Conservation (phyloP, 768 basidiomycete genomes). For the Psilocybe cubensis region DNA sequence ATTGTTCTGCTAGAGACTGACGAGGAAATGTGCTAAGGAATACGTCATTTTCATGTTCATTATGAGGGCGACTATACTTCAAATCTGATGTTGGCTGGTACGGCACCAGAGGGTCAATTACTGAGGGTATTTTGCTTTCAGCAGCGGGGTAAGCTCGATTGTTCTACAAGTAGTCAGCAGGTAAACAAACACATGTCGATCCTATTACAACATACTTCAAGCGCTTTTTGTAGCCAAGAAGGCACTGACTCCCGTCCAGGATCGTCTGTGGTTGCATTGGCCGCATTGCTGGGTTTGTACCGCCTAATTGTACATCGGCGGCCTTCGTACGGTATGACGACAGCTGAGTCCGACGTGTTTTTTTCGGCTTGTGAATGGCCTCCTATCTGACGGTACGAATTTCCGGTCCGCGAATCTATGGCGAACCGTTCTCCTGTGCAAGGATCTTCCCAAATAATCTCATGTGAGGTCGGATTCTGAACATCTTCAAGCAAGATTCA, state of each 20-base stretch:
- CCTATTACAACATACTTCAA: slow-evolving; percentile 44
- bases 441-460: slow-evolving; percentile 67
- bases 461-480: slow-evolving; percentile 30
- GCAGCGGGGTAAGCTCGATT: slow-evolving; percentile 57
- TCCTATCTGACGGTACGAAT: slow-evolving; percentile 50
- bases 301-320: slow-evolving; percentile 30
- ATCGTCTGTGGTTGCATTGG: slow-evolving; percentile 3
- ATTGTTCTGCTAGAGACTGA: slow-evolving; percentile 13
- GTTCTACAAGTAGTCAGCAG: slow-evolving; percentile 38
- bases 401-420: slow-evolving; percentile 72
- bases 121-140: slow-evolving; percentile 51
- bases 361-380: slow-evolving; percentile 9
- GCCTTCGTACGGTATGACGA: slow-evolving; percentile 1
- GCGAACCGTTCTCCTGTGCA: slow-evolving; percentile 57
- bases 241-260: slow-evolving; percentile 41
- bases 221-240: slow-evolving; percentile 64
- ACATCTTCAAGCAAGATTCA: slow-evolving; percentile 9
- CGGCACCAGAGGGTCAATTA: slow-evolving; percentile 22
- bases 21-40: slow-evolving; percentile 8
- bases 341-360: slow-evolving; percentile 4
- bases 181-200: slow-evolving; percentile 5
- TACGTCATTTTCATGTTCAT: slow-evolving; percentile 16
- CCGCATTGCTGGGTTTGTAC: slow-evolving; percentile 24
- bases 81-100: slow-evolving; percentile 10
- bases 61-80: slow-evolving; percentile 6